These are phyloP conservation scores for Ambrosia trifida DNA, from an alignment of 129 eudicot species.

Conservation along the genomic window DNA sequence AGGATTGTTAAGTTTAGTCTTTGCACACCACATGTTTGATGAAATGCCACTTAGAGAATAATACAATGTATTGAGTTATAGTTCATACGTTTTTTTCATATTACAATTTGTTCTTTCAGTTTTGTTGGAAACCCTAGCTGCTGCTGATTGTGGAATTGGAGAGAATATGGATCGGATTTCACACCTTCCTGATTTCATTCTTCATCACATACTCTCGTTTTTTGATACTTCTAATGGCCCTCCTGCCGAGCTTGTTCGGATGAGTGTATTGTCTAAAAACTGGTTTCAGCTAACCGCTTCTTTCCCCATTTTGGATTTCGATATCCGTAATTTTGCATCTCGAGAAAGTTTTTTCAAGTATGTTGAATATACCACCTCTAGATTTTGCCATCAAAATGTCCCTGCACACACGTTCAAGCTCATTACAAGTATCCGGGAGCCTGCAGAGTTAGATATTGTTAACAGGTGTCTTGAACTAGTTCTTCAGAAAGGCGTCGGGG, in stretches of 20 bases:
- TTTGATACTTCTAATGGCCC: not conserved
- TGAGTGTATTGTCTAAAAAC: slow-evolving; percentile 9
- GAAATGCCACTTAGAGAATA: no score
- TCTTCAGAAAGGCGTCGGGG: not conserved
- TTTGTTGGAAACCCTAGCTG: not conserved
- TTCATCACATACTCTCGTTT: not conserved
- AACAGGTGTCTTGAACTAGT: not conserved
- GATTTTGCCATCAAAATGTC: not conserved
- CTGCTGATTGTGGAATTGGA: not conserved
- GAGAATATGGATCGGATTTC: slow-evolving; percentile 9
- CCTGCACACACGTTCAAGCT: not conserved
- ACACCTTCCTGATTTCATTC: not conserved
- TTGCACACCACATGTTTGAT: no score
- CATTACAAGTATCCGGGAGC: not conserved
- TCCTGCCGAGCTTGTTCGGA: not conserved
- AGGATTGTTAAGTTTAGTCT: no score
- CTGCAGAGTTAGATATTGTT: not conserved
- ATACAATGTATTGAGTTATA: no score
- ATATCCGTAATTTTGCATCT: not conserved
- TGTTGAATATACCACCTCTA: not conserved
- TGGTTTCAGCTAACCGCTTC: slow-evolving; percentile 5
- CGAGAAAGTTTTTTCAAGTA: not conserved
- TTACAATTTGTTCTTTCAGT: no score
- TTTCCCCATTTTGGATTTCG: not conserved
- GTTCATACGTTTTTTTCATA: no score